Percentiles rank a stretch among this genome's conserved stretches.
Conservation (phyloP, 2,329 filamentous ascomycete genomes). For the Epichloe elymi region DNA sequence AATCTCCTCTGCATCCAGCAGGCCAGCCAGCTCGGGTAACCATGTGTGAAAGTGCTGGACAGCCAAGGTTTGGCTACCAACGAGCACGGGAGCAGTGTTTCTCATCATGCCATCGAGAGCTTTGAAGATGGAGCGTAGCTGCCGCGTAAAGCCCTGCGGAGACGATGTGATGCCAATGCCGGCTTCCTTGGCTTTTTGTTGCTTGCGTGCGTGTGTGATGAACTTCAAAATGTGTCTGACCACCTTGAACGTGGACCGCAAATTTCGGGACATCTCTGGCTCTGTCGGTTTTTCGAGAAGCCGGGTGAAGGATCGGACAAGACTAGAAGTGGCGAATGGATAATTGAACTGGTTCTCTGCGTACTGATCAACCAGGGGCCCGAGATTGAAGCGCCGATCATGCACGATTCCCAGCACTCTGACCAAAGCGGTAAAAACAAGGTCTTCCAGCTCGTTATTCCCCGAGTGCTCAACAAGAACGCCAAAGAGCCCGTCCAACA, state of each 20-base stretch:
- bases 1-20: conserved; percentile 72
- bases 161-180: conserved; percentile 72
- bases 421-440: conserved; percentile 83
- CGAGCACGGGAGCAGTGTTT: conserved; percentile 69
- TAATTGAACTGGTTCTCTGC: conserved; percentile 83
- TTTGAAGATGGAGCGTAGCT: conserved; percentile 79
- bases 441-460: conserved; percentile 81
- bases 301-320: conserved; percentile 76
- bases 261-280: conserved; percentile 65
- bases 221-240: conserved; percentile 88
- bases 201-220: conserved; percentile 75
- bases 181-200: conserved; percentile 80
- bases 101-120: conserved; percentile 82
- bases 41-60: conserved; percentile 96
- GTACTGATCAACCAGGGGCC: conserved; percentile 83
- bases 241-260: conserved; percentile 90
- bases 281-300: conserved; percentile 75
- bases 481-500: conserved; percentile 82
- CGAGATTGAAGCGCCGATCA: conserved; percentile 84
- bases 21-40: conserved; percentile 76
- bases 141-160: conserved; percentile 61
- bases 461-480: conserved; percentile 85
- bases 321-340: conserved; percentile 77
- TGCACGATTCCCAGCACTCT: conserved; percentile 87
- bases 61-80: conserved; percentile 87